phyloP scores from a whole-genome alignment of 768 basidiomycete species.

The Boletus bicolor region DNA sequence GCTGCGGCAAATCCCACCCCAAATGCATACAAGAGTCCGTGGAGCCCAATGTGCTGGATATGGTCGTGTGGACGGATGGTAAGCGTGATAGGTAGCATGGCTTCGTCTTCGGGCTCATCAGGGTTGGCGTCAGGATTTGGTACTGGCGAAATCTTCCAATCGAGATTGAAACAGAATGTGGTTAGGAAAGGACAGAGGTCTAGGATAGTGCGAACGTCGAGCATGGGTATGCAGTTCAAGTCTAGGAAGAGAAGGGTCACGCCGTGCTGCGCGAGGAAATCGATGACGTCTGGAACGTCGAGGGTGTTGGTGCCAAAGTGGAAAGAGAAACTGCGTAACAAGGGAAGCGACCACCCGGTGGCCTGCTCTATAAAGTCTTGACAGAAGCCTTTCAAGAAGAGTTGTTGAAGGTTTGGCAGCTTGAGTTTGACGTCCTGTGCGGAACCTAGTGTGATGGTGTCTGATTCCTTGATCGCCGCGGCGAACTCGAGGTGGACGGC shows the following conservation, averaged over 20 bases:
- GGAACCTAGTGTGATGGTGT: constrained; percentile 54
- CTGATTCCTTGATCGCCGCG: constrained; percentile 31
- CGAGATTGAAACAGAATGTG: constrained; percentile 70
- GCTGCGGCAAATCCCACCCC: constrained; percentile 54
- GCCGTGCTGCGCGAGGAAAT: constrained; percentile 62
- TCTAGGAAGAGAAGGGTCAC: constrained; percentile 59
- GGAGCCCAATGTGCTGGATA: constrained; percentile 62
- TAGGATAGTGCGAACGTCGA: constrained; percentile 59
- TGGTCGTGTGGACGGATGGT: constrained; percentile 52
- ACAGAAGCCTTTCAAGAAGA: constrained; percentile 57
- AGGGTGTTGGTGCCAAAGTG: constrained; percentile 37
- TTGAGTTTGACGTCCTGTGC: constrained; percentile 53
- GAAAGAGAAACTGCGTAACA: constrained; percentile 55
- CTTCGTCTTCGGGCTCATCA: constrained; percentile 25
- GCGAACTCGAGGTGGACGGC: constrained; percentile 55
- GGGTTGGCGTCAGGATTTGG: constrained; percentile 11
- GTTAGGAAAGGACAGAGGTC: constrained; percentile 60
- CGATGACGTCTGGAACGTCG: constrained; percentile 56
- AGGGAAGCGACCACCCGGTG: constrained; percentile 60
- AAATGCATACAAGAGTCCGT: constrained; percentile 68
- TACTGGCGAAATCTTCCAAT: constrained; percentile 54
- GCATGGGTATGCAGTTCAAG: constrained; percentile 51
- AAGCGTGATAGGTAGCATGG: constrained; percentile 37
- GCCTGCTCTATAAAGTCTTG: constrained; percentile 70
- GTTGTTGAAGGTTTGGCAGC: constrained; percentile 57